A percentile compares a stretch with the other conserved stretches of the same genome.
Conservation (phyloP, 2,329 filamentous ascomycete genomes). For the Xylariomycetidae sp. region DNA sequence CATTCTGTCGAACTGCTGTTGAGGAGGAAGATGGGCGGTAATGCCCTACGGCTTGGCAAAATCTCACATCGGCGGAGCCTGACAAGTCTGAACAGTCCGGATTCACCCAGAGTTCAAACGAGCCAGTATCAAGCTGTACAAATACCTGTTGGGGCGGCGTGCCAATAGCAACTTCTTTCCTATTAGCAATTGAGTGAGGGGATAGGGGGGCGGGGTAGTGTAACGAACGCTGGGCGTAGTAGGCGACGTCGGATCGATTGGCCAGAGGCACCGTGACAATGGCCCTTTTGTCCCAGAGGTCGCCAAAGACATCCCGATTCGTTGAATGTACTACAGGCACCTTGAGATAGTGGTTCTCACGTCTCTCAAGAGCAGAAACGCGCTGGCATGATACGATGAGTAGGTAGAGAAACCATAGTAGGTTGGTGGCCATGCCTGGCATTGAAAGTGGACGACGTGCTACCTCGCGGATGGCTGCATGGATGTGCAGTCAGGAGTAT, state of each 20-base stretch:
- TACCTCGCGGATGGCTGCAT: too few species aligned
- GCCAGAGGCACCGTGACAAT: constrained; percentile 39
- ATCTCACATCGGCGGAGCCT: constrained; percentile 32
- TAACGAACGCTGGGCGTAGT: constrained; percentile 43
- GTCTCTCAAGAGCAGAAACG: too few species aligned
- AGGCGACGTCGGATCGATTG: constrained; percentile 49
- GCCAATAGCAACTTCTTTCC: constrained; percentile 41
- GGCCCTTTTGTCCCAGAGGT: constrained; percentile 32
- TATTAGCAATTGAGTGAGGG: constrained; percentile 12
- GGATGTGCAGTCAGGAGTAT: too few species aligned
- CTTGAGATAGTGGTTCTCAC: constrained; percentile 35
- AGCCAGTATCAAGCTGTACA: constrained; percentile 55
- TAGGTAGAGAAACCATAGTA: too few species aligned
- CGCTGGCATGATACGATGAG: too few species aligned
- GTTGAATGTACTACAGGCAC: constrained; percentile 40
- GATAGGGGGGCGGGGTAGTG: constrained; percentile 1
- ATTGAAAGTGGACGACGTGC: too few species aligned
- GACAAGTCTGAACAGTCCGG: constrained; percentile 47
- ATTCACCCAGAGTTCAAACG: constrained; percentile 61
- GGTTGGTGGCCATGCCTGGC: too few species aligned
- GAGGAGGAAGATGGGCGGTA: constrained; percentile 41
- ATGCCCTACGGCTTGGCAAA: constrained; percentile 41
- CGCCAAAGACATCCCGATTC: constrained; percentile 33
- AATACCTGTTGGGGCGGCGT: constrained; percentile 49
- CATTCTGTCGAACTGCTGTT: constrained; percentile 27